Conservation (phyloP, 108 stramenopile species). For the Cyclotella baltica region DNA sequence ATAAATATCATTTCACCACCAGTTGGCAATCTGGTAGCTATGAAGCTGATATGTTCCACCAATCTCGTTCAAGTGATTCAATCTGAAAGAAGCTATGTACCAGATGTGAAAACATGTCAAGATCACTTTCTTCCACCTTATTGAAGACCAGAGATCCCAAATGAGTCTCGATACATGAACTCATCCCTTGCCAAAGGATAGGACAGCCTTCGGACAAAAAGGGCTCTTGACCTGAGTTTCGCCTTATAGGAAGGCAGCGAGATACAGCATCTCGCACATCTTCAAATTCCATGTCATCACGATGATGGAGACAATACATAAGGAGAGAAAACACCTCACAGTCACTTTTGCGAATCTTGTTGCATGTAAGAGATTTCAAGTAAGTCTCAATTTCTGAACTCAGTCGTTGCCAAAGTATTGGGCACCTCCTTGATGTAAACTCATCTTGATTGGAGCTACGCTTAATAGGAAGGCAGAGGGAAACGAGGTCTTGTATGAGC, state of each 20-base stretch:
- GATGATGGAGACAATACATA: background rate
- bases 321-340: background rate
- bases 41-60: no score
- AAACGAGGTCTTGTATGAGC: background rate
- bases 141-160: background rate
- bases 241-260: background rate
- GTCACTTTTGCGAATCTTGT: background rate
- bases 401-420: background rate
- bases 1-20: no score
- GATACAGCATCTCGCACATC: background rate
- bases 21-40: no score
- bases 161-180: background rate
- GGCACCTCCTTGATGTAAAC: background rate
- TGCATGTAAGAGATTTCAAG: background rate
- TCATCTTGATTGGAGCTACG: background rate
- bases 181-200: background rate
- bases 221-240: background rate
- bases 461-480: background rate
- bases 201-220: background rate
- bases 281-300: background rate
- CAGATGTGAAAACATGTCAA: background rate
- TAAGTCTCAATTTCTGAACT: background rate
- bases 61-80: background rate
- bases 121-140: background rate
- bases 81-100: background rate